A percentile compares a stretch with the other conserved stretches of the same genome.
These are phyloP conservation scores for Trifolium repens DNA, from an alignment of 306 rosid genomes.

Conservation along the genomic window DNA sequence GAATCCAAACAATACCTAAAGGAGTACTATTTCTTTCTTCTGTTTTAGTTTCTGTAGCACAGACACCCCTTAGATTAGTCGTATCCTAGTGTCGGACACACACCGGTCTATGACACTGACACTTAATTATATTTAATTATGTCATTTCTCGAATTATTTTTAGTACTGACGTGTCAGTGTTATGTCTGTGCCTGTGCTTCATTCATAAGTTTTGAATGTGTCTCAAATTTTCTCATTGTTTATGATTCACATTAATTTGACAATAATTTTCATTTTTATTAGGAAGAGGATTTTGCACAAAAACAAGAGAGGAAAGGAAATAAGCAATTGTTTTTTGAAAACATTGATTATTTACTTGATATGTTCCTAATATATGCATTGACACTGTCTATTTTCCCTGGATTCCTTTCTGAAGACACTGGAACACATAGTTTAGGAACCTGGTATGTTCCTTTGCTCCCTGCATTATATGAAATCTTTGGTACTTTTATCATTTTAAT, in stretches of 20 bases:
- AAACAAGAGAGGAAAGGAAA: slow-evolving; percentile 62
- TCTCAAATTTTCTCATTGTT: not conserved
- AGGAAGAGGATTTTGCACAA: slow-evolving; percentile 61
- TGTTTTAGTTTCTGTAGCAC: not conserved
- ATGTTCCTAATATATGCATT: slow-evolving; percentile 68
- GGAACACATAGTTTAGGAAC: slow-evolving; percentile 84
- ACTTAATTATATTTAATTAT: too few species aligned
- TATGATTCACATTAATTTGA: slow-evolving; percentile 2
- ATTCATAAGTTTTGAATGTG: not conserved
- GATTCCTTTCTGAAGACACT: slow-evolving; percentile 88
- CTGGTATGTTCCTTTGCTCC: slow-evolving; percentile 54
- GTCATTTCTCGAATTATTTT: too few species aligned
- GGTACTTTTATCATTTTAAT: not conserved
- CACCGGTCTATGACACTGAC: too few species aligned
- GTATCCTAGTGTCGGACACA: too few species aligned
- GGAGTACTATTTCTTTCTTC: slow-evolving; percentile 39
- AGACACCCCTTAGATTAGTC: not conserved
- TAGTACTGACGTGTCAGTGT: too few species aligned
- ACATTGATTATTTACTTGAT: slow-evolving; percentile 76
- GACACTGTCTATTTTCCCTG: slow-evolving; percentile 86
- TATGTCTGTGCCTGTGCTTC: too few species aligned
- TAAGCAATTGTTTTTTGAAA: slow-evolving; percentile 74
- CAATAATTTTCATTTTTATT: slow-evolving; percentile 20
- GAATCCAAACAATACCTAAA: slow-evolving; percentile 59
- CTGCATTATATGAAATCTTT: not conserved